These are phyloP conservation scores for Boletellus ananas DNA, from an alignment of 768 basidiomycete genomes.

Conservation along the genomic window DNA sequence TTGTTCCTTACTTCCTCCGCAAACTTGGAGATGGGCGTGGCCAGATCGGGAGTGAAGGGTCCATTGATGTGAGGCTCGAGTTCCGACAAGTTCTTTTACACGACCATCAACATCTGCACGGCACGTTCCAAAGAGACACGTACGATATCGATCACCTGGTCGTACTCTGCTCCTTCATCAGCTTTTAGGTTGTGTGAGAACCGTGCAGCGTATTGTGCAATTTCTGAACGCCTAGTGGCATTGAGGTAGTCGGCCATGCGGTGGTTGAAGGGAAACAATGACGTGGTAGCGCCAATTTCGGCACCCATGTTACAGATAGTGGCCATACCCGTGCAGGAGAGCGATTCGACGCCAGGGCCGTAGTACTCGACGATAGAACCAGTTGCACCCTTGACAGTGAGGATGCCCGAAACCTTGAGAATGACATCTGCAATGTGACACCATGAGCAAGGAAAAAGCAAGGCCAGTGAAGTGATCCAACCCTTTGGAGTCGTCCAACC, in stretches of 20 bases:
- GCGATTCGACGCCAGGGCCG: conserved; percentile 90
- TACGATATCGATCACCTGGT: conserved; percentile 89
- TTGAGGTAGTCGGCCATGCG: conserved; percentile 93
- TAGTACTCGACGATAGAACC: conserved; percentile 98
- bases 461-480: conserved; percentile 27
- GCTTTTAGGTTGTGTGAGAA: conserved; percentile 90
- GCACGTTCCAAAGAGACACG: conserved; percentile 27
- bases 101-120: background rate
- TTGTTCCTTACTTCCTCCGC: too few species aligned
- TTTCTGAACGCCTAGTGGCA: conserved; percentile 88
- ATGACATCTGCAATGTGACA: conserved; percentile 70
- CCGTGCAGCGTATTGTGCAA: conserved; percentile 82
- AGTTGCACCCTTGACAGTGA: conserved; percentile 99
- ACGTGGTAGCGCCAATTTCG: conserved; percentile 98
- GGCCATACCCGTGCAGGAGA: conserved; percentile 98
- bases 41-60: conserved; percentile 99
- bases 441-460: conserved; percentile 7
- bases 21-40: conserved; percentile 97
- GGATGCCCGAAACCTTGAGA: conserved; percentile 97
- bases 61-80: conserved; percentile 99
- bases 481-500: conserved; percentile 99
- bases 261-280: conserved; percentile 96
- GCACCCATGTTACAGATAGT: conserved; percentile 99
- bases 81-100: conserved; percentile 78
- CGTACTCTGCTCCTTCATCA: conserved; percentile 88